Evolutionary conservation across 192 early-diverging fungal genomes (phyloP).

Genomic region (Coemansia sp.): DNA sequence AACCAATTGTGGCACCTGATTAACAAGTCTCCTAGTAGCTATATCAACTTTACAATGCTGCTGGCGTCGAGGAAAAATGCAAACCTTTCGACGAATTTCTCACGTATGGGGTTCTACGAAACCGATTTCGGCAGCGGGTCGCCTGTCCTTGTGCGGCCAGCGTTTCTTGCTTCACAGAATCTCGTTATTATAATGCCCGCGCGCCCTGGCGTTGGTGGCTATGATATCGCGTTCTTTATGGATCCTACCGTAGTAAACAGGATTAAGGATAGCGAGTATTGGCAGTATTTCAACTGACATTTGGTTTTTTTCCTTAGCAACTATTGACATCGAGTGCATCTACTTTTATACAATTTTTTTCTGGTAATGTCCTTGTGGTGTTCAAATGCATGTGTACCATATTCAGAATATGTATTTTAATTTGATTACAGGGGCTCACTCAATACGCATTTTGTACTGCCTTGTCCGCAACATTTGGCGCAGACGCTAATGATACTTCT

Average conservation of each 20-base stretch:
- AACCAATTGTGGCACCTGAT: not conserved
- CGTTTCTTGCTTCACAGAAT: not conserved
- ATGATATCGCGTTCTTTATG: not conserved
- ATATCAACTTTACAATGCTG: not conserved
- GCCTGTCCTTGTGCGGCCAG: not conserved
- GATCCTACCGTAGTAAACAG: not conserved
- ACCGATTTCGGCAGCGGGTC: not conserved
- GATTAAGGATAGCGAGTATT: too few relatives aligned
- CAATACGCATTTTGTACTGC: too few relatives aligned
- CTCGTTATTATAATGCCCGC: not conserved
- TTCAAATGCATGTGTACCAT: too few relatives aligned
- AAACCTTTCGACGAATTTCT: not conserved
- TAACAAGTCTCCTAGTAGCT: not conserved
- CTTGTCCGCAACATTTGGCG: too few relatives aligned
- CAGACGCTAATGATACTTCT: too few relatives aligned
- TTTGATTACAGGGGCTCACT: too few relatives aligned
- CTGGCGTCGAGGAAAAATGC: not conserved
- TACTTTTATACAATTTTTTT: too few relatives aligned
- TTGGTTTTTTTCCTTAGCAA: too few relatives aligned
- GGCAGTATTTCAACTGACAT: too few relatives aligned
- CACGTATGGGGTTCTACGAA: not conserved
- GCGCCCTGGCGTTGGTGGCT: not conserved
- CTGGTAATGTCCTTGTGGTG: too few relatives aligned
- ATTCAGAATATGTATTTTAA: too few relatives aligned
- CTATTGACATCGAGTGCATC: too few relatives aligned